These are phyloP conservation scores for Rhazya stricta DNA, from an alignment of 257 asterid genomes.

Conservation along the genomic window DNA sequence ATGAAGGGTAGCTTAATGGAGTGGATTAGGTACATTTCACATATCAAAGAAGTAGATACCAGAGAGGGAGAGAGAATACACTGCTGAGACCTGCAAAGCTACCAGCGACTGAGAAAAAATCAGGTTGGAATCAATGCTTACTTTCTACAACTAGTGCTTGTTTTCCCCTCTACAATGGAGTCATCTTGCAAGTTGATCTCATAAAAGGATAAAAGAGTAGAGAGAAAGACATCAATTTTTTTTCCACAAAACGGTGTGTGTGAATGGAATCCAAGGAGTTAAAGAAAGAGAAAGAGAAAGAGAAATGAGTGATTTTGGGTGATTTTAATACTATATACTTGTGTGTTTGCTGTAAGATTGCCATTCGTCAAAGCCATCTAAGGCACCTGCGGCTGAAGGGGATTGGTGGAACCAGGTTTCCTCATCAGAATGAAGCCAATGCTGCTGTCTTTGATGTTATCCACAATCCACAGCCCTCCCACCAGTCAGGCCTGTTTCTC, in stretches of 20 bases:
- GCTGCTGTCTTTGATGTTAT: conserved; percentile 26
- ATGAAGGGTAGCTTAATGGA: background rate
- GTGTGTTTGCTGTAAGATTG: conserved; percentile 8
- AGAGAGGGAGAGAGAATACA: background rate
- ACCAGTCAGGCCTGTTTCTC: conserved; percentile 20
- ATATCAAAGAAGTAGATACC: background rate
- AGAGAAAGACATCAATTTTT: background rate
- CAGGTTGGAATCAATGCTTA: conserved; percentile 3
- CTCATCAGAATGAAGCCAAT: conserved; percentile 29
- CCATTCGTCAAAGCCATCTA: conserved; percentile 18
- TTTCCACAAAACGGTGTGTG: conserved; percentile 9
- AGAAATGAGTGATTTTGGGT: background rate
- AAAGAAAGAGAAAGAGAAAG: background rate
- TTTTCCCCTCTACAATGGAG: background rate
- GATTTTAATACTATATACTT: conserved; percentile 4
- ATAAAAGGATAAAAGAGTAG: conserved; percentile 1
- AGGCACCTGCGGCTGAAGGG: conserved; percentile 17
- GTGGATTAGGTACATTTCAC: background rate
- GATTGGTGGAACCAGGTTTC: conserved; percentile 34
- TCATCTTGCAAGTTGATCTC: conserved; percentile 13
- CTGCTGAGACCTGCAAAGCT: conserved; percentile 5
- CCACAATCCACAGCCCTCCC: conserved; percentile 18
- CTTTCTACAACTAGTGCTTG: background rate
- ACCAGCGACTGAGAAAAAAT: conserved; percentile 8
- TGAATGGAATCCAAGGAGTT: conserved; percentile 26